Evolutionary conservation across 352 stramenopile genomes (phyloP).

Genomic region (Globisporangium canariense): DNA sequence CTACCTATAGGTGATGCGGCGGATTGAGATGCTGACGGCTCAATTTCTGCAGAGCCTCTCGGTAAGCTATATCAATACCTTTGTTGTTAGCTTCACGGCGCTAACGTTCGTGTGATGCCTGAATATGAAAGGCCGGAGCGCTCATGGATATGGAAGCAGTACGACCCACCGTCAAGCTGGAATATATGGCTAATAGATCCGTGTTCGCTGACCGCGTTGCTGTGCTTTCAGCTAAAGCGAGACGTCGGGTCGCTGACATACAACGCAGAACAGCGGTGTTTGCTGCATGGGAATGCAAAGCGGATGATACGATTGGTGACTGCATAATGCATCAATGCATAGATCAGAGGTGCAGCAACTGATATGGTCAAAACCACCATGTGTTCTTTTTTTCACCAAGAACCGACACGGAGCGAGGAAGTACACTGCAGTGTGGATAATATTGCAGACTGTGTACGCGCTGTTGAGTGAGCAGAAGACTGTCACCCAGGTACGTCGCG

Average conservation of each 20-base stretch:
- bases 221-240: slow-evolving; percentile 46
- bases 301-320: slow-evolving; percentile 59
- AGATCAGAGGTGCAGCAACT: too few species aligned
- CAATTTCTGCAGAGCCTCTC: slow-evolving; percentile 57
- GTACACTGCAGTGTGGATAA: slow-evolving; percentile 81
- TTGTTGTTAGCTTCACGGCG: too few species aligned
- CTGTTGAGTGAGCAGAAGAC: slow-evolving; percentile 76
- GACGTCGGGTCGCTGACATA: slow-evolving; percentile 52
- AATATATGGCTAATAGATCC: background rate
- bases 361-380: too few species aligned
- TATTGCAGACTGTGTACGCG: slow-evolving; percentile 74
- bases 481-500: slow-evolving; percentile 56
- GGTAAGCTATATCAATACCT: slow-evolving; percentile 20
- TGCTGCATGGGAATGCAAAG: slow-evolving; percentile 57
- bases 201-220: background rate
- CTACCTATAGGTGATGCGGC: slow-evolving; percentile 37
- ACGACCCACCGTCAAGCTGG: background rate
- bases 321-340: too few species aligned
- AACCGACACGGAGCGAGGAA: slow-evolving; percentile 63
- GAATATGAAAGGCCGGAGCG: slow-evolving; percentile 31
- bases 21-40: slow-evolving; percentile 53
- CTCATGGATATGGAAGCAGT: slow-evolving; percentile 63
- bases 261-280: slow-evolving; percentile 43
- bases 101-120: background rate
- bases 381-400: slow-evolving; percentile 8